phyloP scores from a whole-genome alignment of 2,329 filamentous ascomycete genomes.

The Corniculantispora saksenae region DNA sequence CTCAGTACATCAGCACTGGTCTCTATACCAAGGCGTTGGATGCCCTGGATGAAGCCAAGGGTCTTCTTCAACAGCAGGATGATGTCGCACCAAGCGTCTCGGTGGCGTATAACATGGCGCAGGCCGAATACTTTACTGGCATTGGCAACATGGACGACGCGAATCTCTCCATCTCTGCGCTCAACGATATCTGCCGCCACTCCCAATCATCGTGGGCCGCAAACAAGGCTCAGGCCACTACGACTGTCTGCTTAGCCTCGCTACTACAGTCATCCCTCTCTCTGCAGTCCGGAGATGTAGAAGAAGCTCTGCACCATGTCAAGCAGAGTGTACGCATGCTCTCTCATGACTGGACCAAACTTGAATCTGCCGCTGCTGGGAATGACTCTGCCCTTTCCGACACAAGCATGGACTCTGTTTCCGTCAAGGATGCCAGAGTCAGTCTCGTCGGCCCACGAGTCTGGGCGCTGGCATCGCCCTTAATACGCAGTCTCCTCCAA shows the following conservation, averaged over 20 bases:
- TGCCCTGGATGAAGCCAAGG: constrained; percentile 59
- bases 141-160: constrained; percentile 67
- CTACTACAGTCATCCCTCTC: constrained; percentile 67
- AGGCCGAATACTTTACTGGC: constrained; percentile 72
- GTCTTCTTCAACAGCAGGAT: constrained; percentile 43
- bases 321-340: constrained; percentile 58
- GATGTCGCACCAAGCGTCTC: constrained; percentile 39
- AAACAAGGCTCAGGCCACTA: constrained; percentile 35
- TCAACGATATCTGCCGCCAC: constrained; percentile 38
- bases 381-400: constrained; percentile 33
- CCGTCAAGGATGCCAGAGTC: constrained; percentile 23
- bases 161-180: constrained; percentile 31
- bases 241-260: constrained; percentile 33
- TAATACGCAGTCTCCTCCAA: constrained; percentile 71
- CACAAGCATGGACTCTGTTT: constrained; percentile 30
- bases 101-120: constrained; percentile 60
- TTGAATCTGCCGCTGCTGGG: constrained; percentile 41
- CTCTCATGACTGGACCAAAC: constrained; percentile 56
- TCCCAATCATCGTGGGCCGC: constrained; percentile 35
- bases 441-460: constrained; percentile 58
- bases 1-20: constrained; percentile 57
- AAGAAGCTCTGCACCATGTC: constrained; percentile 58
- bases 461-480: constrained; percentile 75
- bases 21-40: constrained; percentile 51
- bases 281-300: constrained; percentile 61